phyloP scores from a whole-genome alignment of 768 basidiomycete genomes.

The Sutorius australiensis region DNA sequence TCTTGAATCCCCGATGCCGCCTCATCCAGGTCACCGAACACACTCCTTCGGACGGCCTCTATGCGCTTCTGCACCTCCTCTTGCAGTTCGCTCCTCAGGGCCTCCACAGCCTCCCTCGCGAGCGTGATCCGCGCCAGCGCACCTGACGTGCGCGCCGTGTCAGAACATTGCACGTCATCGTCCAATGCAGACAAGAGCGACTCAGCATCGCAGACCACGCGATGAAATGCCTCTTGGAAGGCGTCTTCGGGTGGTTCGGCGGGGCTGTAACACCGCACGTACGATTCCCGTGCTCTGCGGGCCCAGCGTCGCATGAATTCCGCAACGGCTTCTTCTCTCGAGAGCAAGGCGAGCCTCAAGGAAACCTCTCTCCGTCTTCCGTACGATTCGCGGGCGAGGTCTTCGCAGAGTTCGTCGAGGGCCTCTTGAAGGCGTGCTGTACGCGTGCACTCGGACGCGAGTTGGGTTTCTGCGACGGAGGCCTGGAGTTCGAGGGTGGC shows the following conservation, averaged over 20 bases:
- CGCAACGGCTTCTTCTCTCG: conserved; percentile 58
- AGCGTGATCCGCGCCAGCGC: conserved; percentile 50
- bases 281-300: conserved; percentile 44
- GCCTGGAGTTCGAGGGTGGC: conserved; percentile 53
- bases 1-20: neutral
- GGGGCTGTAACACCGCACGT: conserved; percentile 23
- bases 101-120: conserved; percentile 46
- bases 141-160: conserved; percentile 33
- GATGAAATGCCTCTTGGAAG: conserved; percentile 28
- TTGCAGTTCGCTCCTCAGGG: conserved; percentile 56
- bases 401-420: conserved; percentile 67
- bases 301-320: conserved; percentile 58
- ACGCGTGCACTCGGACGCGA: conserved; percentile 42
- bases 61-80: conserved; percentile 51
- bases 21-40: neutral
- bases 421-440: conserved; percentile 51
- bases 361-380: conserved; percentile 71
- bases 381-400: conserved; percentile 65
- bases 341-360: conserved; percentile 56
- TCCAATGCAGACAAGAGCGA: conserved; percentile 34
- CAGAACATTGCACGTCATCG: conserved; percentile 26
- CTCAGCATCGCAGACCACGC: conserved; percentile 34
- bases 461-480: conserved; percentile 39
- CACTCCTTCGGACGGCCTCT: conserved; percentile 16
- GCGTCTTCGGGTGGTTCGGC: conserved; percentile 10